phyloP scores from a whole-genome alignment of 1,284 basidiomycete genomes.

The Meira nashicola region DNA sequence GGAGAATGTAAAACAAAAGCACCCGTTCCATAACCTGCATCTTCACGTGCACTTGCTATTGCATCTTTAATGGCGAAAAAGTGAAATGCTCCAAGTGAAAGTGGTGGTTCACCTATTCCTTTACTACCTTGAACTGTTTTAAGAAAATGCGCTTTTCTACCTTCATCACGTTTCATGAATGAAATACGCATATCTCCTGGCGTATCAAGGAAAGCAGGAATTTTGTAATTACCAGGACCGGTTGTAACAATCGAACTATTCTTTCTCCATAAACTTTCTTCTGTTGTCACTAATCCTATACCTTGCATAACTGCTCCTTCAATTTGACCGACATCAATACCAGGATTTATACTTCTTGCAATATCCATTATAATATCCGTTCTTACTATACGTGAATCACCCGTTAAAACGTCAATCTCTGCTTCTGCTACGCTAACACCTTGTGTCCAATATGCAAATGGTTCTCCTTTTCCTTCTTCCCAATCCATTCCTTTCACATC shows the following conservation, averaged over 20 bases:
- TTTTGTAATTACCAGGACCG: constrained; percentile 53
- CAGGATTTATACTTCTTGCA: constrained; percentile 52
- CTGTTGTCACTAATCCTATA: constrained; percentile 50
- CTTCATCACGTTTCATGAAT: constrained; percentile 42
- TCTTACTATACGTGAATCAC: constrained; percentile 45
- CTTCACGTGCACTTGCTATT: constrained; percentile 41
- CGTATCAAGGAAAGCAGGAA: constrained; percentile 49
- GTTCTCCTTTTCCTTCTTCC: constrained; percentile 35
- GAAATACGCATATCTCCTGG: constrained; percentile 51
- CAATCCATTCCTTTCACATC: constrained; percentile 53
- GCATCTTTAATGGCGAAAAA: constrained; percentile 52
- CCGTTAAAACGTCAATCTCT: constrained; percentile 53
- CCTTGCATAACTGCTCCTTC: constrained; percentile 46
- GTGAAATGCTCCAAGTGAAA: constrained; percentile 50
- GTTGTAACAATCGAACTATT: constrained; percentile 51
- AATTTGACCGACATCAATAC: constrained; percentile 54
- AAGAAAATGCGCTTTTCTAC: constrained; percentile 34
- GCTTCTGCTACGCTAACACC: constrained; percentile 51
- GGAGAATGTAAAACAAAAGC: constrained; percentile 44
- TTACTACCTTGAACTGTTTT: constrained; percentile 46
- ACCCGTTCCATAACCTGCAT: constrained; percentile 24
- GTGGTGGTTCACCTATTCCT: constrained; percentile 50
- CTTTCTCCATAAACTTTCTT: constrained; percentile 50
- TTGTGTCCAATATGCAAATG: constrained; percentile 49
- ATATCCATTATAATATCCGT: constrained; percentile 52